Conservation (phyloP, 148 eudicot species). For the Rhododendron simsii region DNA sequence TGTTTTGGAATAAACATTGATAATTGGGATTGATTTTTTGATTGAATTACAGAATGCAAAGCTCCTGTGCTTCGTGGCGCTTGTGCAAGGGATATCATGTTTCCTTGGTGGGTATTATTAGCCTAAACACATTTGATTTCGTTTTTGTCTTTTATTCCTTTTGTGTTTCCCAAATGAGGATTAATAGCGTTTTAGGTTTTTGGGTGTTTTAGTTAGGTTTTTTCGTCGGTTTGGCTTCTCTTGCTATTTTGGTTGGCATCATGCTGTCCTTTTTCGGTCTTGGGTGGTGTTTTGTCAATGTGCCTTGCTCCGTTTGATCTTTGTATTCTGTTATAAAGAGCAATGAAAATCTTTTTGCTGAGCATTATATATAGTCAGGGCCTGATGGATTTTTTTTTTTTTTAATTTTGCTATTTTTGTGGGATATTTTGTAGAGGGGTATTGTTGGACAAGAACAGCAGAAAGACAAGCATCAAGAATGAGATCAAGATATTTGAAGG, state of each 20-base stretch:
- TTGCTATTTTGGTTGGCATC: too few relatives aligned
- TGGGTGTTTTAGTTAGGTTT: too few relatives aligned
- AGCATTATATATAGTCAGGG: not conserved
- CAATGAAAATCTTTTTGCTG: too few relatives aligned
- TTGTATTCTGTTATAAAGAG: too few relatives aligned
- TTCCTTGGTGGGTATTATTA: slow-evolving; percentile 59
- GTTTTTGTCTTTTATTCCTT: not conserved
- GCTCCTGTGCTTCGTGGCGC: slow-evolving; percentile 54
- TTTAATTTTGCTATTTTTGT: not conserved
- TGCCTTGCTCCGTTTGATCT: too few relatives aligned
- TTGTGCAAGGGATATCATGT: slow-evolving; percentile 59
- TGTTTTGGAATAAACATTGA: not conserved
- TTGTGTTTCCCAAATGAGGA: not conserved
- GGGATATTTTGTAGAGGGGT: slow-evolving; percentile 45
- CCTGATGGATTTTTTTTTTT: not conserved
- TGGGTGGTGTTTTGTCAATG: too few relatives aligned
- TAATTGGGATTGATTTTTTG: not conserved
- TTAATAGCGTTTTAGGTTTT: not conserved
- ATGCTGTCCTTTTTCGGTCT: too few relatives aligned
- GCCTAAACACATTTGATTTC: not conserved
- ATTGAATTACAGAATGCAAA: slow-evolving; percentile 51
- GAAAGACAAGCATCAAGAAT: slow-evolving; percentile 76
- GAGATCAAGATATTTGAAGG: slow-evolving; percentile 64
- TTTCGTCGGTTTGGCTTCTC: too few relatives aligned
- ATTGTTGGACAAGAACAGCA: slow-evolving; percentile 80